Conservation (phyloP, 2,329 filamentous ascomycete species). For the Aspergillus tubingensis region DNA sequence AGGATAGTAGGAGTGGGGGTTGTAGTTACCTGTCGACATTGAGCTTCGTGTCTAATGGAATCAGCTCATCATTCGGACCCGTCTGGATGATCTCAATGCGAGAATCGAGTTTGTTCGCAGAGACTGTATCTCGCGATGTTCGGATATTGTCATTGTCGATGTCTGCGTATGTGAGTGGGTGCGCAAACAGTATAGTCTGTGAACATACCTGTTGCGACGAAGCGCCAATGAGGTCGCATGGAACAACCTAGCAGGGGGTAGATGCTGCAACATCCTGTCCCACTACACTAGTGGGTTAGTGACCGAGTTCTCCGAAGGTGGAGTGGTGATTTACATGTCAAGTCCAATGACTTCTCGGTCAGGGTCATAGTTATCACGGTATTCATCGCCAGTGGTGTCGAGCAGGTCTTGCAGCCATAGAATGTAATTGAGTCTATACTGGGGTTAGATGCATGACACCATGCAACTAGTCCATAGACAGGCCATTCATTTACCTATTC, state of each 20-base stretch:
- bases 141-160: slow-evolving; percentile 71
- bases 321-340: slow-evolving; percentile 61
- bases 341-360: slow-evolving; percentile 66
- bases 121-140: slow-evolving; percentile 68
- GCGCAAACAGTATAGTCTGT: not conserved
- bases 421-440: slow-evolving; percentile 78
- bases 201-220: slow-evolving; percentile 63
- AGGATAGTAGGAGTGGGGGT: not conserved
- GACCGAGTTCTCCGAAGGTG: not conserved
- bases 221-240: slow-evolving; percentile 69
- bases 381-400: slow-evolving; percentile 62
- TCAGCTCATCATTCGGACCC: slow-evolving; percentile 54
- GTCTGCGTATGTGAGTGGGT: slow-evolving; percentile 51
- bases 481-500: slow-evolving; percentile 41
- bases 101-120: slow-evolving; percentile 62
- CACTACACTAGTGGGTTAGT: slow-evolving; percentile 47
- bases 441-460: too few species aligned
- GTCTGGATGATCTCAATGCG: slow-evolving; percentile 67
- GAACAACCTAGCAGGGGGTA: slow-evolving; percentile 80
- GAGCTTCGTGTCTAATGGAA: slow-evolving; percentile 61
- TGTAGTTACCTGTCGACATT: slow-evolving; percentile 26
- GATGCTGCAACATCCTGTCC: slow-evolving; percentile 87
- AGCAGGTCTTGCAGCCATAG: slow-evolving; percentile 82
- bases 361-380: slow-evolving; percentile 54
- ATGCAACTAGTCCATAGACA: too few species aligned